Evolutionary conservation across 208 protist genomes (phyloP), one percentile per base, ranked within the genome.

Genomic region (Acanthamoeba castellanii): DNA sequence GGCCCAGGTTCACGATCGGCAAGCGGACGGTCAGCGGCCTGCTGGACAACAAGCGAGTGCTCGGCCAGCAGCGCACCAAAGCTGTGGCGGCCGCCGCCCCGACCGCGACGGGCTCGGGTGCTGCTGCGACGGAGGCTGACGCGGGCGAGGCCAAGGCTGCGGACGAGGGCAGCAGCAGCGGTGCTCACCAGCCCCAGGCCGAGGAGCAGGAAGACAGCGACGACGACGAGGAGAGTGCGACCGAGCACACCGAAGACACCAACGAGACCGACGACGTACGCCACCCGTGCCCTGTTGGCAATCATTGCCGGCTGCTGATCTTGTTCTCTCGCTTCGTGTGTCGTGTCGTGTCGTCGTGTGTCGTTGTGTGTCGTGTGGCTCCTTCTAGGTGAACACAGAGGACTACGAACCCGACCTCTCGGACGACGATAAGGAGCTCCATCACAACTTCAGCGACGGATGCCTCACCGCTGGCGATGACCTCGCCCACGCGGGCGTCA

Each of bases 31-130:
- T 20, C 32, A 13, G 6, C 32, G 30, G 70, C 16, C 4, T 3
- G 11, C 4, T 45, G 4, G 70, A 45, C 11, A n/a, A n/a, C 32
- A 78, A n/a, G 32, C 70, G 42, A 4, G 70, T 7, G 20, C 70
- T 78, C 30, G 70, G 70, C 11, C 14, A 42, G 30, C 70, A 78
- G 70, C 70, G 70, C 70, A 78, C 32, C 70, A 78, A 42, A n/a
- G 70, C 70, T 34, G 3, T n/a, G 30, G 70, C 70, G 32, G 11
- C 34, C 18, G 13, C 32, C 30, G 13, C 70, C 34, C 3, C 30
- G 34, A n/a, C 70, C 3, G n/a, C 30, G 8, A 7, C 66, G 22
- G 30, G 13, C 7, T 7, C 8, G 66, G 27, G 8, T 7, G 66
- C 22, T 7, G 8, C 66, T 27, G 27, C 66, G 20, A 7, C 66